Conservation (phyloP, 2,329 filamentous ascomycete species). For the Colletotrichum neosansevieriae region DNA sequence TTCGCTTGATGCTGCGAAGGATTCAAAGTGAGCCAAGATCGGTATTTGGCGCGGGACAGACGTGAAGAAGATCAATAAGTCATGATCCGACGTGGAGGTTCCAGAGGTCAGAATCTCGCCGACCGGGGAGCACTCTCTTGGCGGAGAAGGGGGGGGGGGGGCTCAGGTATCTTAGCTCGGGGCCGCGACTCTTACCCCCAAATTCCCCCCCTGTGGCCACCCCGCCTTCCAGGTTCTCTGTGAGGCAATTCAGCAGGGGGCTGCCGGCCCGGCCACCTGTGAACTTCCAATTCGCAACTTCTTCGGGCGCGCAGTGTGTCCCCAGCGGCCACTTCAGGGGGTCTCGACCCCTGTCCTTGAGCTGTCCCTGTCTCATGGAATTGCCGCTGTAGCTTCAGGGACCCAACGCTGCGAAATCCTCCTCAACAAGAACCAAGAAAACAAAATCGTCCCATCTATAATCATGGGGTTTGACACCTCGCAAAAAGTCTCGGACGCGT, state of each 20-base stretch:
- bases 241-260: not conserved
- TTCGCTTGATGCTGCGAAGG: not conserved
- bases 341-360: conserved; percentile 13
- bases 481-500: conserved; percentile 1
- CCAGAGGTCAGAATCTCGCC: not conserved
- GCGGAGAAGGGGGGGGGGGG: no score
- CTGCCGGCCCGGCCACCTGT: no score
- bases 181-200: no score
- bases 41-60: not conserved
- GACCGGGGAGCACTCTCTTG: not conserved
- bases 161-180: no score
- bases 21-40: no score
- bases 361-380: conserved; percentile 24
- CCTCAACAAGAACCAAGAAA: conserved; percentile 17
- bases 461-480: not conserved
- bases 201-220: no score
- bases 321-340: not conserved
- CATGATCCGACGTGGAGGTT: not conserved
- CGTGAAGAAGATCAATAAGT: not conserved
- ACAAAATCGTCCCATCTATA: not conserved
- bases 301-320: no score
- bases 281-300: no score
- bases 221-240: no score
- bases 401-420: conserved; percentile 1
- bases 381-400: no score